Evolutionary conservation across 495 filamentous ascomycete species (phyloP).

Genomic region (Thermothielavioides terrestris): DNA sequence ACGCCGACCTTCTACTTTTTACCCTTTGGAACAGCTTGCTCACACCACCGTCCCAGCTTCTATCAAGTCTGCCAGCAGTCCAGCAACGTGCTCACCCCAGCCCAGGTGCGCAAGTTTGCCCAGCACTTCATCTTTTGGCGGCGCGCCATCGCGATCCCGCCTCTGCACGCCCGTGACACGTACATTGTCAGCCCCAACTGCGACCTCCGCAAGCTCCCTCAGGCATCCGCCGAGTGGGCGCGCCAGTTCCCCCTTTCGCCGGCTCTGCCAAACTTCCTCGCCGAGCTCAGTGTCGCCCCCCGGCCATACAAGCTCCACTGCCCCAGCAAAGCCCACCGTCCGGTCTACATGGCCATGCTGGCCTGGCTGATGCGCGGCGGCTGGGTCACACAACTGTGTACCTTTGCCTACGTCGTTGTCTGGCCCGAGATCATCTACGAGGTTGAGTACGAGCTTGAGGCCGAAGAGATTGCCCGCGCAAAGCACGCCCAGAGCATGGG

Average conservation of each 20-base stretch:
- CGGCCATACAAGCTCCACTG: constrained; percentile 72
- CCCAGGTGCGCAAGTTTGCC: constrained; percentile 74
- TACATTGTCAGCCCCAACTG: constrained; percentile 92
- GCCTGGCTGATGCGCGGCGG: constrained; percentile 87
- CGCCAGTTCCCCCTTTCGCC: constrained; percentile 72
- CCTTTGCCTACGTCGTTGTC: constrained; percentile 73
- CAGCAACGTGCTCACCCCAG: constrained; percentile 59
- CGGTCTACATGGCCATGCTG: constrained; percentile 77
- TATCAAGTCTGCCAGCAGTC: constrained; percentile 60
- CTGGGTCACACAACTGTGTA: constrained; percentile 85
- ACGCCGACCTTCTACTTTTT: background rate
- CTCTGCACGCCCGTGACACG: constrained; percentile 80
- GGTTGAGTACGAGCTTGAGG: constrained; percentile 49
- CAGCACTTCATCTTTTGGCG: constrained; percentile 94
- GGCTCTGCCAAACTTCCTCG: constrained; percentile 74
- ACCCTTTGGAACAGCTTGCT: background rate
- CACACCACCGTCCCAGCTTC: constrained; percentile 42
- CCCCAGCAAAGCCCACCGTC: constrained; percentile 81
- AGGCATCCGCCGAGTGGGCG: constrained; percentile 65
- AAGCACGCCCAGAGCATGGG: constrained; percentile 17
- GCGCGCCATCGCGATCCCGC: constrained; percentile 82
- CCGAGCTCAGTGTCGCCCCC: constrained; percentile 63
- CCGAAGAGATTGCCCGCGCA: constrained; percentile 36
- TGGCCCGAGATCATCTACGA: constrained; percentile 53
- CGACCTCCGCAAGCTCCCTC: constrained; percentile 61